These are phyloP conservation scores for Trametes elegans DNA, from an alignment of 768 basidiomycete species.

Conservation along the genomic window DNA sequence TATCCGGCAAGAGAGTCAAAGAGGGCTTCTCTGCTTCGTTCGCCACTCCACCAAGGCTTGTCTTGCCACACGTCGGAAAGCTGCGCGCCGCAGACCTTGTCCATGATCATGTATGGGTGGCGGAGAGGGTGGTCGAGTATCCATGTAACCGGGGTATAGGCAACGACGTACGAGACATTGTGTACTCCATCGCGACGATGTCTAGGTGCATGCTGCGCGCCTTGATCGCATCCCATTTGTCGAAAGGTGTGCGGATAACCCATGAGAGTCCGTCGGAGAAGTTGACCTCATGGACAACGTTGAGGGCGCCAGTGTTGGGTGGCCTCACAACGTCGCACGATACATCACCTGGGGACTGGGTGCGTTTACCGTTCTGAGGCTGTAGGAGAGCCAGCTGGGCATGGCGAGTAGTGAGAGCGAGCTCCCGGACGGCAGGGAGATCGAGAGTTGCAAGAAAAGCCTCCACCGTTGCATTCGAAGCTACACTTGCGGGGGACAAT, in stretches of 20 bases:
- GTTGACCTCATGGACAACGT: neutral
- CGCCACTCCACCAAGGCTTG: slow-evolving; percentile 3
- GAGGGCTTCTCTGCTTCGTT: neutral
- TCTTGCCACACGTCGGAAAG: slow-evolving; percentile 10
- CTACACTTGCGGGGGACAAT: no score
- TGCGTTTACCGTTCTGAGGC: no score
- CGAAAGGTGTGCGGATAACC: slow-evolving; percentile 5
- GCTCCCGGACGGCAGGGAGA: neutral
- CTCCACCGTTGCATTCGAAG: neutral
- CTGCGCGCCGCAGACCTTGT: neutral
- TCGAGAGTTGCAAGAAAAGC: neutral
- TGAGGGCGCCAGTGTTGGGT: neutral
- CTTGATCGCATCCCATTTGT: neutral
- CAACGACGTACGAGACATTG: neutral
- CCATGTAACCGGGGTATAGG: slow-evolving; percentile 23
- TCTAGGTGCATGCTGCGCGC: neutral
- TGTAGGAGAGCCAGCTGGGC: no score
- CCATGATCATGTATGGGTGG: slow-evolving; percentile 6
- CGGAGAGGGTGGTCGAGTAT: slow-evolving; percentile 8
- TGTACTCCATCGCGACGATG: slow-evolving; percentile 2
- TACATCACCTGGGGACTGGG: no score
- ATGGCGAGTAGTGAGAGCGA: neutral
- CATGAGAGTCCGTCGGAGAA: slow-evolving; percentile 3
- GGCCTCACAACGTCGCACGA: neutral
- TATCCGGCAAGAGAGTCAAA: neutral